phyloP scores from a whole-genome alignment of 169 alveolate genomes.

The Ichthyophthirius multifiliis region DNA sequence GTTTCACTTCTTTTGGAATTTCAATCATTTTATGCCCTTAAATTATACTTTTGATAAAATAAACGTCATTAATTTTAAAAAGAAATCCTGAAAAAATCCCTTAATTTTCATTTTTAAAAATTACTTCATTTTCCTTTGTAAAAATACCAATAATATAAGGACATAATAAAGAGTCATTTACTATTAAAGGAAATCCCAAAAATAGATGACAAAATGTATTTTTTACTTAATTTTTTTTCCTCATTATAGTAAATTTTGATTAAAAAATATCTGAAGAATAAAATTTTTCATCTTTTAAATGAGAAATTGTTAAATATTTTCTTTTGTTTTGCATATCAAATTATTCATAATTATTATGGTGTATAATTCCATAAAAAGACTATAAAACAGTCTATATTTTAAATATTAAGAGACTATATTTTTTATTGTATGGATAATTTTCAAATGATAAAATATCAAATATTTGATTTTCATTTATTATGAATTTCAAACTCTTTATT shows the following conservation, averaged over 20 bases:
- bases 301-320: neutral
- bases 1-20: neutral
- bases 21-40: neutral
- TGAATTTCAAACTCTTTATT: no score
- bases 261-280: neutral
- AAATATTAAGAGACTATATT: no score
- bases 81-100: neutral
- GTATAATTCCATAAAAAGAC: no score
- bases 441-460: no score
- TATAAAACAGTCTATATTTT: no score
- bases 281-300: neutral
- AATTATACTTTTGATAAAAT: neutral
- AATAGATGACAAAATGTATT: no score
- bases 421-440: no score
- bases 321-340: neutral
- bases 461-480: no score
- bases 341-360: neutral
- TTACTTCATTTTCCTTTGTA: neutral
- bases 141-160: neutral
- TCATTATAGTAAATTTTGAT: neutral
- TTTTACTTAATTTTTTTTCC: neutral
- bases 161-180: neutral
- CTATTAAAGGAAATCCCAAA: neutral
- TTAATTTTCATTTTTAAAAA: neutral
- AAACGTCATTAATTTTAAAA: neutral